Base-by-base conservation (phyloP, 805 yeast species). In the Kazachstania kunashirensis region DNA sequence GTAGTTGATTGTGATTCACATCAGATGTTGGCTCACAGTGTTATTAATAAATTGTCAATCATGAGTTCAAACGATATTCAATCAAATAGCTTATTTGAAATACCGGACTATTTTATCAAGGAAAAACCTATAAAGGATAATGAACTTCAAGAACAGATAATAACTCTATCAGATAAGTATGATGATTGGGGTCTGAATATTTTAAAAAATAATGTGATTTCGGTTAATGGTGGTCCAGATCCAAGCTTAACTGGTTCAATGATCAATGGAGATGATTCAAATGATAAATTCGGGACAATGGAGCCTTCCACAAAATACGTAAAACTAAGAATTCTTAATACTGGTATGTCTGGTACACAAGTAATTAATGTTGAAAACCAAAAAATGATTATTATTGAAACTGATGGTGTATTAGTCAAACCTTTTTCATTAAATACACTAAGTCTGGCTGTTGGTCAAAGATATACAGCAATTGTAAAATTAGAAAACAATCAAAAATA, bases 381-480 rank as follows among this genome's bases (percentile, higher is more conserved):
- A 51, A 59, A 57, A 15, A 57, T 77, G 46, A 66, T 71, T 2
- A 65, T 76, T 4, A 69, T 77, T 24, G 84, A 75, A 50, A 65
- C 71, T 24, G 83, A 77, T 49, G 82, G 83, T 20, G 65, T 73
- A 10, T 55, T 66, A 33, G 72, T 75, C 2, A 67, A 71, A 38
- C 75, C 75, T 13, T 58, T 56, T 40, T 62, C 59, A 25, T 67
- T 71, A 2, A 68, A 65, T 13, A 63, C 74, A 25, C 39, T 75
- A n/a, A 64, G 67, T 40, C 39, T 75, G 21, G 74, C 86, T 0
- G 85, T 79, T 5, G 95, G 89, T 3, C 95, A 85, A 61, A 65
- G 95, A 47, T 75, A 76, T 51, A 71, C 84, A 9, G 75, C 81
- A 1, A 55, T 82, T 34, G 49, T 84, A 17, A 68, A 62, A 24